These are phyloP conservation scores for Fusarium citri DNA, from an alignment of 2,329 filamentous ascomycete genomes.

Conservation along the genomic window DNA sequence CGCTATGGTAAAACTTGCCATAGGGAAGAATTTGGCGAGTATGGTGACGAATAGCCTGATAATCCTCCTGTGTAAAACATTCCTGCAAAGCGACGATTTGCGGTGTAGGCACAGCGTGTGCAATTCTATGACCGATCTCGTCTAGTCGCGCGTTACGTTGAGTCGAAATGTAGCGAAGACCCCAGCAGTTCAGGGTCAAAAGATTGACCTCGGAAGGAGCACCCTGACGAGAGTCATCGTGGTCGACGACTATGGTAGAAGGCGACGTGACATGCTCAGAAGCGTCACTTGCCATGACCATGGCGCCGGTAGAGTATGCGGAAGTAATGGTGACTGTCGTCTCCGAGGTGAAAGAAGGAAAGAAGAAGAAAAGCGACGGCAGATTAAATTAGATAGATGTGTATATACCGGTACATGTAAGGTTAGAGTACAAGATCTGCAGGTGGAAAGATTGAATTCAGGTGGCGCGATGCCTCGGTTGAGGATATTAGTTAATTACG, in stretches of 20 bases:
- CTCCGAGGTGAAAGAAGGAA: neutral
- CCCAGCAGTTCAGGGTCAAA: constrained; percentile 96
- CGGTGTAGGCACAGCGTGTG: constrained; percentile 73
- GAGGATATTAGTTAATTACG: constrained; percentile 41
- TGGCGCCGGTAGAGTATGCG: constrained; percentile 31
- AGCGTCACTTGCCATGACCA: constrained; percentile 38
- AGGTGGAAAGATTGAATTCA: constrained; percentile 10
- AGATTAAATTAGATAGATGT: neutral
- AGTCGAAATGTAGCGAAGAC: constrained; percentile 86
- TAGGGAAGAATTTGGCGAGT: constrained; percentile 83
- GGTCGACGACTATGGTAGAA: constrained; percentile 29
- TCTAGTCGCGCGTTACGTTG: constrained; percentile 80
- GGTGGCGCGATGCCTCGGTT: constrained; percentile 23
- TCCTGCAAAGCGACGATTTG: constrained; percentile 95
- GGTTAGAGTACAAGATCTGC: neutral
- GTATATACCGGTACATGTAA: neutral
- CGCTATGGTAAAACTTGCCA: constrained; percentile 92
- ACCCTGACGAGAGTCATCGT: constrained; percentile 43
- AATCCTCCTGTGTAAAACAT: constrained; percentile 91
- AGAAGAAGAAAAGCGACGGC: neutral
- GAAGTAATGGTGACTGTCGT: constrained; percentile 24
- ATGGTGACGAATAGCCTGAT: constrained; percentile 78
- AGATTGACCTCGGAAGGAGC: constrained; percentile 75
- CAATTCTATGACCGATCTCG: constrained; percentile 86
- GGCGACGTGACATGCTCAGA: constrained; percentile 36